Conservation (phyloP, 129 eudicot species). For the Flaveria brownii region DNA sequence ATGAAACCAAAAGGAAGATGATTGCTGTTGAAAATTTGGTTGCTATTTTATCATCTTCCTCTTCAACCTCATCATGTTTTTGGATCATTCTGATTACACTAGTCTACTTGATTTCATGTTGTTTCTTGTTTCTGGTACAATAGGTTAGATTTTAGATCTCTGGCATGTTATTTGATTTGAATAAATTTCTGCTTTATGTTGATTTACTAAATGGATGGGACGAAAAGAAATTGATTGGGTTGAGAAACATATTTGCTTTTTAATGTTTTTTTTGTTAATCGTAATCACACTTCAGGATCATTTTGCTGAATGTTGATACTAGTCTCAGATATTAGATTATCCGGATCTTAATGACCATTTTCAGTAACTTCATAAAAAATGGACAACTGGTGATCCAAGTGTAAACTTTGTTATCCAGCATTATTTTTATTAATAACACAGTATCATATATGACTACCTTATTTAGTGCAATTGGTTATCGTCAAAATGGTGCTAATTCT, state of each 20-base stretch:
- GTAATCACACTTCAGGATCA: neutral
- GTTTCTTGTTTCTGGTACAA: neutral
- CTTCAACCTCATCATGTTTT: neutral
- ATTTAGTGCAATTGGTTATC: neutral
- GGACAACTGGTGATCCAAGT: neutral
- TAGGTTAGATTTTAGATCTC: conserved; percentile 12
- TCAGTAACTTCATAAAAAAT: neutral
- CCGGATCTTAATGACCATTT: conserved; percentile 1
- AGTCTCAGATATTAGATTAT: neutral
- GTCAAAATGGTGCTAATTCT: neutral
- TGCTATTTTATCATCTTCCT: no score
- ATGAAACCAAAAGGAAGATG: neutral
- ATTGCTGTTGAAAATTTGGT: no score
- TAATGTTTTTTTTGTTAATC: neutral
- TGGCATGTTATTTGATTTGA: conserved; percentile 6
- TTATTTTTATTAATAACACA: neutral
- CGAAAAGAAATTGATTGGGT: neutral
- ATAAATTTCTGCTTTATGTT: neutral
- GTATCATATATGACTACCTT: neutral
- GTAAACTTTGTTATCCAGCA: neutral
- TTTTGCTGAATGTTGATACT: neutral
- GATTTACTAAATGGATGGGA: neutral
- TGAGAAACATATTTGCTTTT: conserved; percentile 6
- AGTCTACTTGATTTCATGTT: neutral
- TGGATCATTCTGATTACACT: neutral